Evolutionary conservation across 169 alveolate genomes (phyloP), one percentile per base, ranked within the genome.

Genomic region (Perkinsus olseni): DNA sequence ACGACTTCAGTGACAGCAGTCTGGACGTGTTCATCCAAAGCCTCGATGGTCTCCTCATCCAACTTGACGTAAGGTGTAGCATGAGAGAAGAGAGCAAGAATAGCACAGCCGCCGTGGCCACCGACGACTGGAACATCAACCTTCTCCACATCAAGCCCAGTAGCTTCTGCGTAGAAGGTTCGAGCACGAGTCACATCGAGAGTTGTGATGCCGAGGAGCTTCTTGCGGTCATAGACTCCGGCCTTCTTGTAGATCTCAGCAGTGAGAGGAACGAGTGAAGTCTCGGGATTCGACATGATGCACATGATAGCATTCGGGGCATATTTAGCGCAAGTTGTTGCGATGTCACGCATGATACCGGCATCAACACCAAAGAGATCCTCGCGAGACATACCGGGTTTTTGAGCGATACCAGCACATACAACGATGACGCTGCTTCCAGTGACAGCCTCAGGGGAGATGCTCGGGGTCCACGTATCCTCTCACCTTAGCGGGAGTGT

Each of bases 1-100:
- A 91, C 93, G 90, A 91, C 93, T 74, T 91, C 93, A 74, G 50
- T 74, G 20, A 51, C 93, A 38, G 90, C 93, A 38, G 62, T 39
- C 82, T 45, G 74, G 90, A 91, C 62, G 31, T 74, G 93, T 31
- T 91, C 34, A 28, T 51, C 62, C 38, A 91, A 38, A 36, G 93
- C 74, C 11, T 91, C 91, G 34, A 62, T 62, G 34, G 82, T 62
- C 36, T 62, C 17, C 37, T 62, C 82, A 62, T 62, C 82, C 82
- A 62, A 62, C 34, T 62, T 62, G 13, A 62, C 82, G 17, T 13
- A 62, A 62, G 82, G 82, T 21, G 82, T 21, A 62, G 82, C 82
- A 62, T 62, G 82, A 8, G 82, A 38, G 74, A 91, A 38, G 74
- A 91, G 31, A 38, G 92, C 74, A 38, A n/a, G 92, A 39, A 91